Conservation (phyloP, 1,284 basidiomycete species). For the Moesziomyces sp. region DNA sequence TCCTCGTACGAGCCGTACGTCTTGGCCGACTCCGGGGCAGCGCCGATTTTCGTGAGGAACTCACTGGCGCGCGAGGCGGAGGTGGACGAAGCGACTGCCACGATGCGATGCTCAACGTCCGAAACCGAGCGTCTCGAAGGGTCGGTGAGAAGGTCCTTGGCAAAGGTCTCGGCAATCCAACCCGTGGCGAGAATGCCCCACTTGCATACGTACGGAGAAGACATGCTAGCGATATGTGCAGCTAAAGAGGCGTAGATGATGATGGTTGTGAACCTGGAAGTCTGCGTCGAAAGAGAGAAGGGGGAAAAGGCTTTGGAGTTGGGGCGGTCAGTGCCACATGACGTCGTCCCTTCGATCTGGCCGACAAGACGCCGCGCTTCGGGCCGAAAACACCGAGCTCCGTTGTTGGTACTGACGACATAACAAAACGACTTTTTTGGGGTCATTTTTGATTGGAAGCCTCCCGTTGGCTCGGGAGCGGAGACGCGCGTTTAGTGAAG, state of each 20-base stretch:
- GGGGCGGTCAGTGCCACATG: not conserved
- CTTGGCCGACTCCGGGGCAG: conserved; percentile 72
- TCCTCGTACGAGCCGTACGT: conserved; percentile 82
- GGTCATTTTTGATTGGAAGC: too few relatives aligned
- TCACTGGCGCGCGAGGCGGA: conserved; percentile 76
- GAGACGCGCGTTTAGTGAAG: not conserved
- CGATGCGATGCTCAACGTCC: conserved; percentile 81
- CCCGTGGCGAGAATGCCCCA: conserved; percentile 62
- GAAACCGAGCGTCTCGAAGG: conserved; percentile 72
- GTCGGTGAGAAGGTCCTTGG: conserved; percentile 68
- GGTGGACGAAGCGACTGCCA: conserved; percentile 78
- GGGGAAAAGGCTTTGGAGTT: not conserved
- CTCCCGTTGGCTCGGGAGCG: too few relatives aligned
- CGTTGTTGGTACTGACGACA: too few relatives aligned
- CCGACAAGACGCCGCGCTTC: conserved; percentile 13
- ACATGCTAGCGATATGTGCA: not conserved
- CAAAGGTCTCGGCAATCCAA: conserved; percentile 64
- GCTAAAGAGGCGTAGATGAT: not conserved
- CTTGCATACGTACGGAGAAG: conserved; percentile 33
- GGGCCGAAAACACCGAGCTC: not conserved
- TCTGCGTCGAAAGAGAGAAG: not conserved
- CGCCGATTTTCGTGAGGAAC: conserved; percentile 74
- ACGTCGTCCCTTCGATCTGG: not conserved
- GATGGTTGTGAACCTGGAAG: too few relatives aligned
- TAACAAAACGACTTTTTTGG: too few relatives aligned